A percentile compares a stretch with the other conserved stretches of the same genome.
These are phyloP conservation scores for Hemisphaericaspora nanyangensis DNA, from an alignment of 805 yeast genomes.

Conservation along the genomic window DNA sequence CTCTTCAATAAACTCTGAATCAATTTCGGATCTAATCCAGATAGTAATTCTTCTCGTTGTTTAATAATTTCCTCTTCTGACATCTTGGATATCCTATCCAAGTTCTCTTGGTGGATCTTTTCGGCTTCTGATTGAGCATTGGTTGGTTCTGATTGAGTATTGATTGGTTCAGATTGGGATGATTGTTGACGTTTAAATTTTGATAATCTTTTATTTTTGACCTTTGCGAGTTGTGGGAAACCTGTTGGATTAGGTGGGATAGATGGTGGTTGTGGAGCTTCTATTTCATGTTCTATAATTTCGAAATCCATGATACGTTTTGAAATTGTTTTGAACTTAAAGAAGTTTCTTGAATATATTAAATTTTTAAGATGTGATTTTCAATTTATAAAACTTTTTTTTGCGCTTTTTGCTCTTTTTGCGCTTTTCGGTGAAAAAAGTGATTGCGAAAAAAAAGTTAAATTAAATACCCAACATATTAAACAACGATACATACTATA, in stretches of 20 bases:
- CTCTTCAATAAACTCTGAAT: conserved; percentile 55
- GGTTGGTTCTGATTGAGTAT: conserved; percentile 2
- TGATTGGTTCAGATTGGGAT: conserved; percentile 12
- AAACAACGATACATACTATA: too few species aligned
- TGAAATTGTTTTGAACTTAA: too few species aligned
- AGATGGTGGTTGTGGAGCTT: conserved; percentile 30
- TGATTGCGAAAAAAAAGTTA: too few species aligned
- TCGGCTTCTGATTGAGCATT: conserved; percentile 54
- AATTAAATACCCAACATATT: too few species aligned
- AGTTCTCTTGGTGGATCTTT: conserved; percentile 72
- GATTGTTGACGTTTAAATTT: conserved; percentile 45
- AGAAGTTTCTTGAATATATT: too few species aligned
- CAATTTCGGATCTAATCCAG: conserved; percentile 65
- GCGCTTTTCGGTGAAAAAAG: too few species aligned
- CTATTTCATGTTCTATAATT: conserved; percentile 59
- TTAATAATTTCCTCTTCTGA: conserved; percentile 57
- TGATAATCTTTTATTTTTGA: conserved; percentile 35
- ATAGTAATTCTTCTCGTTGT: conserved; percentile 64
- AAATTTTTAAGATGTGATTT: too few species aligned
- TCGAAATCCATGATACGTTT: conserved; percentile 78
- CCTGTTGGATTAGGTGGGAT: conserved; percentile 17
- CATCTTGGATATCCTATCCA: conserved; percentile 59
- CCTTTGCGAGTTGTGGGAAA: conserved; percentile 30
- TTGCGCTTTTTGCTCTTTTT: too few species aligned
- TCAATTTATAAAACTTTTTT: too few species aligned